These are phyloP conservation scores for Rubroshorea leprosula DNA, from an alignment of 345 rosid species.

Conservation along the genomic window DNA sequence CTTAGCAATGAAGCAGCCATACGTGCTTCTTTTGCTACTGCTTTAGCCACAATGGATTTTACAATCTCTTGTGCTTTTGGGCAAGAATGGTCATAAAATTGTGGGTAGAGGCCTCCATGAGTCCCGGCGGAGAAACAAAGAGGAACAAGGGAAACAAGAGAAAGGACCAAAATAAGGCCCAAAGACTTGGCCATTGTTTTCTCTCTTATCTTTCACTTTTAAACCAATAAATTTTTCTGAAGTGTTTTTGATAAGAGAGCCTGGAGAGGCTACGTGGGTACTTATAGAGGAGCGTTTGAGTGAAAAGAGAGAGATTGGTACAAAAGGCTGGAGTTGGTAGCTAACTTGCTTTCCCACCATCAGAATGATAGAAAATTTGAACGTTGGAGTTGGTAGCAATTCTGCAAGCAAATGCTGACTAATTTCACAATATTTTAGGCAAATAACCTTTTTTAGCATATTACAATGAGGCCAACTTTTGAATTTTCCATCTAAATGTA, in stretches of 20 bases:
- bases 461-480: constrained; percentile 1
- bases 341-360: constrained; percentile 14
- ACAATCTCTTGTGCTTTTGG: constrained; percentile 55
- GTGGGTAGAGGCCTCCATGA: constrained; percentile 41
- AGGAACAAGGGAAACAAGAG: constrained; percentile 48
- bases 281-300: constrained; percentile 31
- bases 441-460: background rate
- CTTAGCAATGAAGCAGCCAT: constrained; percentile 85
- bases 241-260: constrained; percentile 22
- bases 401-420: constrained; percentile 23
- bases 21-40: constrained; percentile 53
- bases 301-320: constrained; percentile 15
- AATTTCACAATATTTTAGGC: background rate
- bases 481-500: background rate
- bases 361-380: background rate
- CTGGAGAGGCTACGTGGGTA: constrained; percentile 8
- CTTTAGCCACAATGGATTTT: constrained; percentile 47
- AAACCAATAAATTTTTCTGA: background rate
- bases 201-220: background rate
- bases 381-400: constrained; percentile 34
- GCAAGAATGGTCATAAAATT: constrained; percentile 59
- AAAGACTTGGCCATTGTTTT: constrained; percentile 35
- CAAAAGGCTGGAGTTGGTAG: constrained; percentile 38
- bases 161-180: constrained; percentile 28
- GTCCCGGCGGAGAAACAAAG: constrained; percentile 32